Evolutionary conservation across 345 rosid genomes (phyloP).

Genomic region (Mercurialis annua): DNA sequence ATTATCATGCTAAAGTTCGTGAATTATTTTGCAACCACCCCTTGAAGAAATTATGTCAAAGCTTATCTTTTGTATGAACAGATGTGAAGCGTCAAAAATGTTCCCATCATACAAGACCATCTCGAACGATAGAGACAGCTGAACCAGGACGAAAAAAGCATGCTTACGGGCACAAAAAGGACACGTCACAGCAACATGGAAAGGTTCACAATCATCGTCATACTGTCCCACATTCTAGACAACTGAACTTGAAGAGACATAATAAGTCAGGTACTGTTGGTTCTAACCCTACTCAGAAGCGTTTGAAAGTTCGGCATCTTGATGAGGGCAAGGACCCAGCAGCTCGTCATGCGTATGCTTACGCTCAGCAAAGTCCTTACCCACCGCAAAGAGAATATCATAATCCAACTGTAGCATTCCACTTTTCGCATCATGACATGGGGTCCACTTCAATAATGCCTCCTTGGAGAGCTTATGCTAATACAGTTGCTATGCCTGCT

Average conservation of each 20-base stretch:
- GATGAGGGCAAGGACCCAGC: conserved; percentile 20
- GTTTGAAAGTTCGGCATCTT: conserved; percentile 20
- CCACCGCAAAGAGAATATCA: conserved; percentile 21
- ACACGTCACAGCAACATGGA: conserved; percentile 6
- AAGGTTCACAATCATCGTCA: conserved; percentile 20
- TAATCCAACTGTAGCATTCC: conserved; percentile 19
- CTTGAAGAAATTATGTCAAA: not conserved
- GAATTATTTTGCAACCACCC: too few species aligned
- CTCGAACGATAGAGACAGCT: conserved; percentile 25
- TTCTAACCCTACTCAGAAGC: conserved; percentile 26
- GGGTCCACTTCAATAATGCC: conserved; percentile 34
- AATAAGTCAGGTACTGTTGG: conserved; percentile 7
- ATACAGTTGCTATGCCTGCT: conserved; percentile 18
- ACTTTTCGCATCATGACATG: conserved; percentile 15
- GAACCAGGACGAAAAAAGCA: conserved; percentile 25
- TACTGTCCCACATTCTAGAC: conserved; percentile 19
- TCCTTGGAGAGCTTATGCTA: conserved; percentile 20
- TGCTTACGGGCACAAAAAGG: conserved; percentile 16
- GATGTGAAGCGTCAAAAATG: conserved; percentile 39
- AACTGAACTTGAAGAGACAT: conserved; percentile 15
- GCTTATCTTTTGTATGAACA: conserved; percentile 22
- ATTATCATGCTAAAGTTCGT: too few species aligned
- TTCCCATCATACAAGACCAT: conserved; percentile 25
- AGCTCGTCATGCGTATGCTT: conserved; percentile 17
- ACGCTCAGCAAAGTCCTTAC: conserved; percentile 15